Evolutionary conservation across 495 filamentous ascomycete genomes (phyloP).

Genomic region (Platismatia glauca): DNA sequence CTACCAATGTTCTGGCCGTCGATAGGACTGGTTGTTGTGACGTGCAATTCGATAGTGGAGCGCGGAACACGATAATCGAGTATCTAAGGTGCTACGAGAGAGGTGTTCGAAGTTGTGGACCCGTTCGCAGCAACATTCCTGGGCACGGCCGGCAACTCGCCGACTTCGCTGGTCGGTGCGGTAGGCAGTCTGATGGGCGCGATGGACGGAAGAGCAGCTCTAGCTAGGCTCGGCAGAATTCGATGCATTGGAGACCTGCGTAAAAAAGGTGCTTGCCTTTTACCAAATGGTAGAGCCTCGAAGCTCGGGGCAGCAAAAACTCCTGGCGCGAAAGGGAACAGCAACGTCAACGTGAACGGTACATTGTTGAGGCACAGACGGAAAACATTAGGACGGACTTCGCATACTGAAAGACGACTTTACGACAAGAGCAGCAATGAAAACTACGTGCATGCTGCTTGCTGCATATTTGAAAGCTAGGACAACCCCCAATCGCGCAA

Average conservation of each 20-base stretch:
- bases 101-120: background rate
- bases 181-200: background rate
- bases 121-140: background rate
- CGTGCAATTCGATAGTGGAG: slow-evolving; percentile 5
- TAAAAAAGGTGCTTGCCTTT: background rate
- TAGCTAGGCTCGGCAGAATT: background rate
- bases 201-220: background rate
- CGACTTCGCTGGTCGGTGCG: background rate
- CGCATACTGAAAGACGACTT: background rate
- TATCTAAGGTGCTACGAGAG: background rate
- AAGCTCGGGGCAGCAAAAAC: background rate
- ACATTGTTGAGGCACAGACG: background rate
- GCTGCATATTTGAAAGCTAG: slow-evolving; percentile 1
- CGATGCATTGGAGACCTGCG: background rate
- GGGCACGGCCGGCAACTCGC: background rate
- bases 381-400: background rate
- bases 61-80: slow-evolving; percentile 1
- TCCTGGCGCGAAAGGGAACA: background rate
- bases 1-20: background rate
- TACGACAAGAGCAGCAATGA: background rate
- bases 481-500: background rate
- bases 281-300: background rate
- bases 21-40: background rate
- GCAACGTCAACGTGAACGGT: background rate
- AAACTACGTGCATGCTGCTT: background rate